phyloP scores from a whole-genome alignment of 1,139 yeast species.

The Scheffersomyces insectosa region DNA sequence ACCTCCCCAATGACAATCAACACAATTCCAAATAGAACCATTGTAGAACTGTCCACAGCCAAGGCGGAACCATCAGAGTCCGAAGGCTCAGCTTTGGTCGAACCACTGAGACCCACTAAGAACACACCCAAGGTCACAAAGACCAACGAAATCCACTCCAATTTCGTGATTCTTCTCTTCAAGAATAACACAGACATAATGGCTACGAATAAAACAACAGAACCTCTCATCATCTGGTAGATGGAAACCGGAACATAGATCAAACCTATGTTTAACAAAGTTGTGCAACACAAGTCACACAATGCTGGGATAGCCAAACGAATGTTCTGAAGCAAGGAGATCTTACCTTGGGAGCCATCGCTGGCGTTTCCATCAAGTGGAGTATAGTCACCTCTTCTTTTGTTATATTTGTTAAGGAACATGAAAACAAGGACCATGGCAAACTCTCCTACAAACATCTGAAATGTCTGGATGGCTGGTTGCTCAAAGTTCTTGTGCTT shows the following conservation, averaged over 20 bases:
- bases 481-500: constrained; percentile 60
- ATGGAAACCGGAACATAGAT: constrained; percentile 78
- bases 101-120: constrained; percentile 73
- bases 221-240: constrained; percentile 84
- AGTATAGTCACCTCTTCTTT: constrained; percentile 16
- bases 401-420: constrained; percentile 23
- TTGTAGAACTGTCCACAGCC: constrained; percentile 19
- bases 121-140: constrained; percentile 68
- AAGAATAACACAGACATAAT: constrained; percentile 66
- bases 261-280: constrained; percentile 74
- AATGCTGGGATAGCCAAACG: constrained; percentile 60
- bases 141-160: constrained; percentile 69
- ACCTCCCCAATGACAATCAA: constrained; percentile 64
- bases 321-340: constrained; percentile 24
- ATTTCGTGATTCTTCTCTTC: constrained; percentile 51
- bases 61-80: constrained; percentile 8
- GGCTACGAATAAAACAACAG: constrained; percentile 77
- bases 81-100: constrained; percentile 21
- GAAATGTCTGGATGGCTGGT: constrained; percentile 78
- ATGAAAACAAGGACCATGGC: constrained; percentile 50
- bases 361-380: constrained; percentile 14
- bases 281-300: constrained; percentile 74
- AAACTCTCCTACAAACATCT: constrained; percentile 79
- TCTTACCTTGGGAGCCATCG: constrained; percentile 4
- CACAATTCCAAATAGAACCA: constrained; percentile 53